These are phyloP conservation scores for Cinchona pubescens DNA, from an alignment of 257 asterid genomes.

Conservation along the genomic window DNA sequence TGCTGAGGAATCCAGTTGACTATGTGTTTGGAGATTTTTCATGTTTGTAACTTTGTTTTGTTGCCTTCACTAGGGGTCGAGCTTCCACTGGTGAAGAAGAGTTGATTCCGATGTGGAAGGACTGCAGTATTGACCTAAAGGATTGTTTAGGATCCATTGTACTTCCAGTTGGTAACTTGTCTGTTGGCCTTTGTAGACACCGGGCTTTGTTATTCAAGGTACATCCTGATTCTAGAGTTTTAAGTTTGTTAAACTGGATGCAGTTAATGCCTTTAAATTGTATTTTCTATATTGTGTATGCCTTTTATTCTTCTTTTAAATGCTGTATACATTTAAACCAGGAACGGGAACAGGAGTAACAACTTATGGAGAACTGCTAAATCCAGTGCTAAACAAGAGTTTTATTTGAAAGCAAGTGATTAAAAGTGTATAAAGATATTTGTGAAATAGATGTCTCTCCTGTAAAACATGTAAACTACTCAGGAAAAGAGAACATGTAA, in stretches of 20 bases:
- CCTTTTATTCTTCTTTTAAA: not conserved
- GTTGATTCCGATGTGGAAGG: constrained; percentile 65
- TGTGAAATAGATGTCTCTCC: not conserved
- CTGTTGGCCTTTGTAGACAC: constrained; percentile 80
- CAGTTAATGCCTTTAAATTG: no score
- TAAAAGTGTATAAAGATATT: not conserved
- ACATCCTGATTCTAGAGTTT: constrained; percentile 27
- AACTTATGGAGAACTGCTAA: not conserved
- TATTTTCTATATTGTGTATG: not conserved
- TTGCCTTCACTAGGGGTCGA: constrained; percentile 57
- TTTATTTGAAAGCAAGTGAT: not conserved
- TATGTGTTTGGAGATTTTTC: not conserved
- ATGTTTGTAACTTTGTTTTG: constrained; percentile 31
- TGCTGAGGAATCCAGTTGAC: constrained; percentile 16
- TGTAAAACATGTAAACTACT: not conserved
- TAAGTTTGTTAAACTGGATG: constrained; percentile 2
- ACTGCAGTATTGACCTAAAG: constrained; percentile 71
- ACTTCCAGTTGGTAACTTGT: constrained; percentile 78
- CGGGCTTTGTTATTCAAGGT: constrained; percentile 89
- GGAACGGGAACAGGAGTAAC: not conserved
- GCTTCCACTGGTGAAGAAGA: constrained; percentile 64
- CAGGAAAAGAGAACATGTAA: not conserved
- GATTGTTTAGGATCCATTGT: constrained; percentile 79
- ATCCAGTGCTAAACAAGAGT: not conserved
- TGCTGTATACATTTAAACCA: not conserved